A percentile compares a stretch with the other conserved stretches of the same genome.
phyloP scores from a whole-genome alignment of 2,329 filamentous ascomycete genomes.

The Pseudogymnoascus sp. region DNA sequence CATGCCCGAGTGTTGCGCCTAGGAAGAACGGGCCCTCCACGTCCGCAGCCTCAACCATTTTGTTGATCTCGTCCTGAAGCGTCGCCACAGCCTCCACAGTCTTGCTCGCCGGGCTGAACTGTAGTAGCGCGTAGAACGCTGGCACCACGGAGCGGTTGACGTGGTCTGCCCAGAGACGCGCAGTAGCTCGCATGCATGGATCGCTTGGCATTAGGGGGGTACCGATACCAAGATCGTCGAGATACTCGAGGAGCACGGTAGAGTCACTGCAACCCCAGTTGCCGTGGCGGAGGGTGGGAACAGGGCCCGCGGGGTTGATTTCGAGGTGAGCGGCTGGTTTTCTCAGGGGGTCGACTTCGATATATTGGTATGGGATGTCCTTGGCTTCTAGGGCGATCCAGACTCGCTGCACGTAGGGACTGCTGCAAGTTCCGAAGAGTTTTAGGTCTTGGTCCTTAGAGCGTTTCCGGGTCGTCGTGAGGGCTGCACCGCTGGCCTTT shows the following conservation, averaged over 20 bases:
- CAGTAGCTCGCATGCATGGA: conserved; percentile 63
- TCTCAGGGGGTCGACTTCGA: conserved; percentile 67
- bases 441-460: conserved; percentile 64
- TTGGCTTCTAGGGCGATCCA: conserved; percentile 86
- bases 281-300: conserved; percentile 70
- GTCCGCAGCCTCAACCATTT: conserved; percentile 31
- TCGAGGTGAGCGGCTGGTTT: conserved; percentile 65
- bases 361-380: conserved; percentile 72
- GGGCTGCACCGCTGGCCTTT: conserved; percentile 64
- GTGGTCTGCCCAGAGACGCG: conserved; percentile 74
- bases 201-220: conserved; percentile 58
- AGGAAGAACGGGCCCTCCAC: conserved; percentile 30
- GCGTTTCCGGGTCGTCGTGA: conserved; percentile 62
- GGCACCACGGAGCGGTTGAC: conserved; percentile 65
- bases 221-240: conserved; percentile 63
- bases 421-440: conserved; percentile 64
- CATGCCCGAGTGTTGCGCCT: conserved; percentile 30
- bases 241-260: conserved; percentile 77
- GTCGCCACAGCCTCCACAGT: conserved; percentile 53
- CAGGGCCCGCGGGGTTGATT: conserved; percentile 66
- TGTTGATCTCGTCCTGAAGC: conserved; percentile 57
- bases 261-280: conserved; percentile 81
- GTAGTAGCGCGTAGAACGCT: conserved; percentile 50
- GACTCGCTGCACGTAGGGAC: conserved; percentile 78
- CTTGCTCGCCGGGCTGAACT: conserved; percentile 30